Evolutionary conservation across 768 basidiomycete species (phyloP).

Genomic region (Termitomyces sp.): DNA sequence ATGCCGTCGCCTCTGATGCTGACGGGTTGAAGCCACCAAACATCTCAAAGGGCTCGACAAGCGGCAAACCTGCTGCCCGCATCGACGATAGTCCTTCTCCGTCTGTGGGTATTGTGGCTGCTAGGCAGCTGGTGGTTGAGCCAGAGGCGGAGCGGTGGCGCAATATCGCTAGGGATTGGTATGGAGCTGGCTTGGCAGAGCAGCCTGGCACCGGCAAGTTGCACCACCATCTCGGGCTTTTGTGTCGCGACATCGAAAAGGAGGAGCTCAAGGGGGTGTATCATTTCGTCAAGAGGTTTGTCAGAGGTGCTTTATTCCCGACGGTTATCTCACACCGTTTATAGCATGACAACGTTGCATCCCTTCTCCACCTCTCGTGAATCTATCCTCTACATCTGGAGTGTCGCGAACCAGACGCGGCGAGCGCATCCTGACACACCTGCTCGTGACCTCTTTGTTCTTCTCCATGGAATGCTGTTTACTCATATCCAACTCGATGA

Average conservation of each 20-base stretch:
- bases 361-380: constrained; percentile 88
- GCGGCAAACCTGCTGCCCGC: constrained; percentile 48
- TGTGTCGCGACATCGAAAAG: constrained; percentile 78
- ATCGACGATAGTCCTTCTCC: constrained; percentile 68
- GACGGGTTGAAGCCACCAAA: constrained; percentile 5
- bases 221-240: constrained; percentile 89
- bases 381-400: constrained; percentile 88
- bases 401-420: constrained; percentile 65
- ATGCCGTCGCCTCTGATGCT: constrained; percentile 34
- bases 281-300: constrained; percentile 93
- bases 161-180: constrained; percentile 89
- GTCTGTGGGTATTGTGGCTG: constrained; percentile 85
- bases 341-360: constrained; percentile 88
- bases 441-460: constrained; percentile 79
- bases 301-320: constrained; percentile 14
- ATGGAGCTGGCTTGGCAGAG: constrained; percentile 79
- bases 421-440: constrained; percentile 73
- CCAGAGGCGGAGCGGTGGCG: constrained; percentile 94
- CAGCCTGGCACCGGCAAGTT: constrained; percentile 93
- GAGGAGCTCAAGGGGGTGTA: constrained; percentile 87
- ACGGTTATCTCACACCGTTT: neutral
- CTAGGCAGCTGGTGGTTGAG: constrained; percentile 78
- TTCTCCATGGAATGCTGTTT: constrained; percentile 96
- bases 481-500: constrained; percentile 94
- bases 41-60: constrained; percentile 32